Percentiles rank a stretch among this genome's conserved stretches.
Conservation (phyloP, 768 basidiomycete genomes). For the Mycena vitilis region DNA sequence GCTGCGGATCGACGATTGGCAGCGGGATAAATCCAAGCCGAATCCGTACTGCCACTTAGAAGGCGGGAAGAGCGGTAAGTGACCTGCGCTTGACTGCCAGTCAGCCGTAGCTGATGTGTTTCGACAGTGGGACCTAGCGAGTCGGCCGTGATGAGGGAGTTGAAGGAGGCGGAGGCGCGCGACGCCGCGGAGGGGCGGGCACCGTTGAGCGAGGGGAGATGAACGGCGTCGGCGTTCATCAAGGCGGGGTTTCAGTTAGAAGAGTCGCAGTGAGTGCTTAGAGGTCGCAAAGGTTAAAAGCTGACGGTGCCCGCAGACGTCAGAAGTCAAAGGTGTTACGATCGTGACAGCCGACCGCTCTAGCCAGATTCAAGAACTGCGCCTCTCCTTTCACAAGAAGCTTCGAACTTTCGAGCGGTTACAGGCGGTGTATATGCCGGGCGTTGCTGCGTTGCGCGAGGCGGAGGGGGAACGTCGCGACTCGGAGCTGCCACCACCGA, state of each 20-base stretch:
- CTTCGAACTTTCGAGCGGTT: background rate
- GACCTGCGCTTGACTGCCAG: too few relatives aligned
- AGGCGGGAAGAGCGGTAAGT: too few relatives aligned
- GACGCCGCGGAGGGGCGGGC: constrained; percentile 7
- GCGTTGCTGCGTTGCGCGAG: too few relatives aligned
- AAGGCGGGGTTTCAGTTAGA: constrained; percentile 12
- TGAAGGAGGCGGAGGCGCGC: background rate
- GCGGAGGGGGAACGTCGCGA: too few relatives aligned
- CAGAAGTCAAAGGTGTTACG: constrained; percentile 5
- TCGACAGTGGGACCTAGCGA: background rate
- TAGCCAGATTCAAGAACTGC: constrained; percentile 16
- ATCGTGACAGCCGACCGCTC: constrained; percentile 4
- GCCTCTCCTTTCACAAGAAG: background rate
- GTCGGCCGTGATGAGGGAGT: background rate
- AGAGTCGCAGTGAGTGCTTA: constrained; percentile 2
- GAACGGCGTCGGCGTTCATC: constrained; percentile 2
- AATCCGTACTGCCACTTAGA: constrained; percentile 17
- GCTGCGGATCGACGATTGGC: constrained; percentile 12
- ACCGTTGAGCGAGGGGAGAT: background rate
- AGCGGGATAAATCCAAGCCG: background rate
- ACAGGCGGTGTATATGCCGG: too few relatives aligned
- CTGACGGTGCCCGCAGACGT: background rate
- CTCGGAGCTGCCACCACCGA: too few relatives aligned
- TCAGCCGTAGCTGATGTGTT: too few relatives aligned
- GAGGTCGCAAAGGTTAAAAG: too few relatives aligned